Evolutionary conservation across 441 rosid species (phyloP).

Genomic region (Omphalea diandra): DNA sequence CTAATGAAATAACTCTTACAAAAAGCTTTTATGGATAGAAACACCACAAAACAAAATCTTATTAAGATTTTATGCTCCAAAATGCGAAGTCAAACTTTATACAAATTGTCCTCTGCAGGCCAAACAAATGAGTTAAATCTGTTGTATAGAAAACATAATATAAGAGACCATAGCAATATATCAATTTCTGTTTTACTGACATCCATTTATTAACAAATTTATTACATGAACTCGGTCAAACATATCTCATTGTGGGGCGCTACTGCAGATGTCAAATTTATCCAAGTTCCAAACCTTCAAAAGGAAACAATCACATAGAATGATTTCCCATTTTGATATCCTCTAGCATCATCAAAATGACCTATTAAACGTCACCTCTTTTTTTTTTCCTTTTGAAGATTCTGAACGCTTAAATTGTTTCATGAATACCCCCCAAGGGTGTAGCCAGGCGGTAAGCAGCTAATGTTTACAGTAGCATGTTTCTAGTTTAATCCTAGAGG

Average conservation of each 20-base stretch:
- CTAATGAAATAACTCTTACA: not conserved
- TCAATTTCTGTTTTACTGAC: not conserved
- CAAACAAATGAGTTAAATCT: not conserved
- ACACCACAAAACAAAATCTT: not conserved
- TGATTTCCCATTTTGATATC: constrained; percentile 4
- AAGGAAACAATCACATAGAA: not conserved
- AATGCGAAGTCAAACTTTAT: not conserved
- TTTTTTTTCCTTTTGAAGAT: not conserved
- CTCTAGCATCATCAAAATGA: not conserved
- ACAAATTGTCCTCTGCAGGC: not conserved
- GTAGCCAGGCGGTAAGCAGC: too few relatives aligned
- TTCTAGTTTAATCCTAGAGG: too few relatives aligned
- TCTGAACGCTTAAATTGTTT: too few relatives aligned
- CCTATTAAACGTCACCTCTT: not conserved
- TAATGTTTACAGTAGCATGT: too few relatives aligned
- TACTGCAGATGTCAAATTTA: not conserved
- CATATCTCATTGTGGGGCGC: not conserved
- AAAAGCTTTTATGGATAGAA: not conserved
- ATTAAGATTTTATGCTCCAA: not conserved
- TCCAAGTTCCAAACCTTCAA: not conserved
- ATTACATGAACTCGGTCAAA: not conserved
- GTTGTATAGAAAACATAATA: not conserved
- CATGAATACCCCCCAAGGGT: too few relatives aligned
- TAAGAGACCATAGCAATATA: not conserved
- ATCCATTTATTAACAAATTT: not conserved